A percentile compares a stretch with the other conserved stretches of the same genome.
Evolutionary conservation across 2,329 filamentous ascomycete genomes (phyloP).

Genomic region (Fusarium redolens): DNA sequence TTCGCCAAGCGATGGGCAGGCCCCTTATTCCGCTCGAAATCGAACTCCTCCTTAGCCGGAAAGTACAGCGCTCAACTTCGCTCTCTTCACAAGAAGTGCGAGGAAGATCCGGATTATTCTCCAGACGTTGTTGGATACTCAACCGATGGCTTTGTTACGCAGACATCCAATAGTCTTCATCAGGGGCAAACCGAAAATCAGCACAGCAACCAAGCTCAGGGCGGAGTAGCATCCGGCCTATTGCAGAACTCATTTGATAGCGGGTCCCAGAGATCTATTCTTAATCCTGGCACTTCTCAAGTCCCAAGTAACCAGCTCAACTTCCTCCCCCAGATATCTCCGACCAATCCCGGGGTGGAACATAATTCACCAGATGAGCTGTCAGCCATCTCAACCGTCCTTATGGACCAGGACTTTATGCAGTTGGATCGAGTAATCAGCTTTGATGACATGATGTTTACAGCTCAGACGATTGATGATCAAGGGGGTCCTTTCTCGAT

Average conservation of each 20-base stretch:
- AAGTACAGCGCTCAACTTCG: conserved; percentile 23
- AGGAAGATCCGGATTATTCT: neutral
- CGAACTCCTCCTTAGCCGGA: neutral
- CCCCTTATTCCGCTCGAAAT: neutral
- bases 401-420: conserved; percentile 49
- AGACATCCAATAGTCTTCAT: rapidly evolving
- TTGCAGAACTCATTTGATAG: neutral
- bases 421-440: conserved; percentile 50
- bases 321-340: conserved; percentile 22
- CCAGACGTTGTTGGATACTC: conserved; percentile 32
- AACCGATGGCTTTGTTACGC: conserved; percentile 4
- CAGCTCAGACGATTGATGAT: conserved; percentile 31
- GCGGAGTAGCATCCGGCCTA: rapidly evolving
- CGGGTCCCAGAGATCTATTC: neutral
- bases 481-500: conserved; percentile 7
- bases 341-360: neutral
- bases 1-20: conserved; percentile 48
- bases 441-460: conserved; percentile 52
- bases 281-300: neutral
- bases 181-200: rapidly evolving
- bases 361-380: conserved; percentile 41
- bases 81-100: conserved; percentile 10
- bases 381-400: conserved; percentile 46
- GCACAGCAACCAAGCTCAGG: rapidly evolving
- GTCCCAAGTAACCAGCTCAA: neutral